phyloP scores from a whole-genome alignment of 2,329 filamentous ascomycete species.

The Alternaria sp. region DNA sequence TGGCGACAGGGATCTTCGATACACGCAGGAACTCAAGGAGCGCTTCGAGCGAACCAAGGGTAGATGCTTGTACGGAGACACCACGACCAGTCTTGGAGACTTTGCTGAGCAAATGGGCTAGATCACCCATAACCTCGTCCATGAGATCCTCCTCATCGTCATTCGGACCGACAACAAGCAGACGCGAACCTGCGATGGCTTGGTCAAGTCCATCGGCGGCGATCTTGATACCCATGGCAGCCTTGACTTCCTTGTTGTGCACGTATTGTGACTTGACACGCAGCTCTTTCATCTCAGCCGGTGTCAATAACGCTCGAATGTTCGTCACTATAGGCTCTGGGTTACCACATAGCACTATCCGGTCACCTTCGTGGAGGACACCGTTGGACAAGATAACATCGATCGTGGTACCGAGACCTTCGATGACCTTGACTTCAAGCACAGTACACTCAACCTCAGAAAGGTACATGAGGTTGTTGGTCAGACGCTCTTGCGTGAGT shows the following conservation, averaged over 20 bases:
- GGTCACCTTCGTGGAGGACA: slow-evolving; percentile 90
- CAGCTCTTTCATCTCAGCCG: slow-evolving; percentile 89
- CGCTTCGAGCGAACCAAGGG: slow-evolving; percentile 94
- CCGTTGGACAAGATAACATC: slow-evolving; percentile 97
- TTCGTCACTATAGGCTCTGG: slow-evolving; percentile 95
- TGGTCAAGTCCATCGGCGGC: slow-evolving; percentile 93
- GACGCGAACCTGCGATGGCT: slow-evolving; percentile 92
- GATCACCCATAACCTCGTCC: slow-evolving; percentile 94
- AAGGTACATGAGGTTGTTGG: slow-evolving; percentile 95
- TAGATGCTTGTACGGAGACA: slow-evolving; percentile 97
- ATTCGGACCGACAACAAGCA: slow-evolving; percentile 91
- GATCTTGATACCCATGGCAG: slow-evolving; percentile 98
- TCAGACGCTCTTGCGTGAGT: slow-evolving; percentile 97
- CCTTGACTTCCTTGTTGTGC: slow-evolving; percentile 99
- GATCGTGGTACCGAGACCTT: slow-evolving; percentile 98
- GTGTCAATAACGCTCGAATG: slow-evolving; percentile 91
- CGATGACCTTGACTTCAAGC: slow-evolving; percentile 98
- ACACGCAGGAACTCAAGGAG: slow-evolving; percentile 93
- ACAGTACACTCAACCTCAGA: slow-evolving; percentile 98
- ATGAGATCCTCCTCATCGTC: slow-evolving; percentile 97
- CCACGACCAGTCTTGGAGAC: slow-evolving; percentile 92
- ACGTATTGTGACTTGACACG: slow-evolving; percentile 96
- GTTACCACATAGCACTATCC: slow-evolving; percentile 94
- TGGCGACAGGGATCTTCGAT: slow-evolving; percentile 96
- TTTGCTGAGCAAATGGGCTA: slow-evolving; percentile 87